A percentile compares a stretch with the other conserved stretches of the same genome.
These are phyloP conservation scores for Alternaria triticina DNA, from an alignment of 2,329 filamentous ascomycete species.

Conservation along the genomic window DNA sequence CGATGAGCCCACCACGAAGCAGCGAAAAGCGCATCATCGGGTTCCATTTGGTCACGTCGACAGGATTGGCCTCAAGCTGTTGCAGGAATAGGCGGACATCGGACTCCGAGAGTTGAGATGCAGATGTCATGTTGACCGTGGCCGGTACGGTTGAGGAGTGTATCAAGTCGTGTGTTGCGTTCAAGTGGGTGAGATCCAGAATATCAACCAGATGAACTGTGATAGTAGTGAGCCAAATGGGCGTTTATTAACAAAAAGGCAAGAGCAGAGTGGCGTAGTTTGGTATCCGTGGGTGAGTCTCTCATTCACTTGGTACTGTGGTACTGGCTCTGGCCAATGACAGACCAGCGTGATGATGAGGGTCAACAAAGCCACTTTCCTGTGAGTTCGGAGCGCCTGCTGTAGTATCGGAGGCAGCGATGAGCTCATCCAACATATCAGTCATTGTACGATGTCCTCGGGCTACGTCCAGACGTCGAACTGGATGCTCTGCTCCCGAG, in stretches of 20 bases:
- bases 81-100: background rate
- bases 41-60: background rate
- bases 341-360: background rate
- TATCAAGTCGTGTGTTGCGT: background rate
- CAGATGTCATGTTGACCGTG: background rate
- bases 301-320: constrained; percentile 1
- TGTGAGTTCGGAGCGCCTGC: background rate
- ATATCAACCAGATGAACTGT: background rate
- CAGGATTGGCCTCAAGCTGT: background rate
- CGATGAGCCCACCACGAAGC: background rate
- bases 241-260: background rate
- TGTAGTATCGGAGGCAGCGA: background rate
- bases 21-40: background rate
- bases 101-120: background rate
- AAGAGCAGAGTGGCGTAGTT: background rate
- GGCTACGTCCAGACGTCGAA: background rate
- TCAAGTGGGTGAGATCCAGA: no score
- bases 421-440: constrained; percentile 15
- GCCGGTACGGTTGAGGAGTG: background rate
- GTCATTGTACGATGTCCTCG: constrained; percentile 4
- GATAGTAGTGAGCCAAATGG: no score
- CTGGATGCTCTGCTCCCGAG: constrained; percentile 1
- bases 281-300: background rate
- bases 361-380: background rate
- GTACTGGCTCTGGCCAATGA: background rate